Percentiles rank a stretch among this genome's conserved stretches.
These are phyloP conservation scores for Suhomyces sp. DNA, from an alignment of 805 yeast genomes.

Conservation along the genomic window DNA sequence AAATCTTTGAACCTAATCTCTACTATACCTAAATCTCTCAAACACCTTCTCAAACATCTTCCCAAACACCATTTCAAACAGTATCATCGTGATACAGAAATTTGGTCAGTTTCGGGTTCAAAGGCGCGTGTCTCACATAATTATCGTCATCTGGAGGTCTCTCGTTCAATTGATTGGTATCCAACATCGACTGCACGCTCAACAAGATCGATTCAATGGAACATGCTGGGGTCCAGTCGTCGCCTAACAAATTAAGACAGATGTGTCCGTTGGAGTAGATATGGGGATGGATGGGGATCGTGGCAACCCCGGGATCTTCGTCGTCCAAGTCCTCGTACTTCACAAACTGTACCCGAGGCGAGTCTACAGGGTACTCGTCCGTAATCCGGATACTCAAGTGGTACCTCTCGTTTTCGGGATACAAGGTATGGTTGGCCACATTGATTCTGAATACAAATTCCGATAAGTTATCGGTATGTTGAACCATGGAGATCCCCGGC, in stretches of 20 bases:
- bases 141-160: constrained; percentile 58
- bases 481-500: constrained; percentile 26
- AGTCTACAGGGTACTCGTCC: constrained; percentile 53
- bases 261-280: constrained; percentile 76
- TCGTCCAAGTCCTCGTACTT: constrained; percentile 12
- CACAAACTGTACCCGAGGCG: constrained; percentile 60
- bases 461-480: constrained; percentile 17
- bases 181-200: constrained; percentile 66
- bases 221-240: constrained; percentile 68
- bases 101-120: constrained; percentile 49
- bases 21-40: no score
- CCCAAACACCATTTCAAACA: constrained; percentile 22
- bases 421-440: constrained; percentile 11
- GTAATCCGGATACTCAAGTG: constrained; percentile 45
- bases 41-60: no score
- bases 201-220: constrained; percentile 47
- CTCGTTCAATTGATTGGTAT: constrained; percentile 44
- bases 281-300: constrained; percentile 71
- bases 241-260: constrained; percentile 65
- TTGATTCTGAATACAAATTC: constrained; percentile 23
- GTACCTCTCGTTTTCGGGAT: constrained; percentile 26
- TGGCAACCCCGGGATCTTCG: constrained; percentile 8
- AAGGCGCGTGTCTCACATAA: constrained; percentile 55
- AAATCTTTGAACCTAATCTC: no score
- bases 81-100: constrained; percentile 65